Evolutionary conservation across 345 rosid genomes (phyloP).

Genomic region (Rubroshorea leprosula): DNA sequence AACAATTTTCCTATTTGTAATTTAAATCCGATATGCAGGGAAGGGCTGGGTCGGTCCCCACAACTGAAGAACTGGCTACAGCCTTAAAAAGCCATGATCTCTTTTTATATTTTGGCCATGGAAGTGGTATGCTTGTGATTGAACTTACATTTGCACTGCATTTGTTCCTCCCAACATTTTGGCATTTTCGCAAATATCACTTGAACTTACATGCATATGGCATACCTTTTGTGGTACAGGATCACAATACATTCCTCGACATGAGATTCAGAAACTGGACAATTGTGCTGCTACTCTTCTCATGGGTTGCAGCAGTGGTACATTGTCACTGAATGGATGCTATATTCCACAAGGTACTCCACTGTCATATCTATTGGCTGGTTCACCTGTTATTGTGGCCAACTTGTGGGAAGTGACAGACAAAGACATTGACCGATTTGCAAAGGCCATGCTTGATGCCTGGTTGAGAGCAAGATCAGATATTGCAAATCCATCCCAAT

Average conservation of each 20-base stretch:
- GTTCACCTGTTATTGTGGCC: conserved; percentile 76
- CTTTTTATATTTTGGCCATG: conserved; percentile 87
- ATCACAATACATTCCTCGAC: conserved; percentile 58
- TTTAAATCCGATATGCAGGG: conserved; percentile 40
- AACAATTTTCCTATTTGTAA: not conserved
- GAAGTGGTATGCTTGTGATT: conserved; percentile 60
- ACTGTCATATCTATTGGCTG: conserved; percentile 64
- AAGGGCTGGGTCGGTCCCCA: conserved; percentile 73
- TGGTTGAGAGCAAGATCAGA: conserved; percentile 70
- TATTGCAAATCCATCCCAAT: conserved; percentile 30
- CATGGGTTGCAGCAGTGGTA: conserved; percentile 97
- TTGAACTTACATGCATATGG: no score
- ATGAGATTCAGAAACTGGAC: conserved; percentile 65
- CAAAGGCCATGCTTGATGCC: conserved; percentile 67
- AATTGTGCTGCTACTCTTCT: conserved; percentile 75
- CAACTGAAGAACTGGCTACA: conserved; percentile 53
- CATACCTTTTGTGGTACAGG: conserved; percentile 35
- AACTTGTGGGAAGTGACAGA: conserved; percentile 97
- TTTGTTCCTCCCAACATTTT: not conserved
- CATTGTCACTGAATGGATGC: conserved; percentile 58
- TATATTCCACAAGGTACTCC: conserved; percentile 75
- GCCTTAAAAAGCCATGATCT: conserved; percentile 83
- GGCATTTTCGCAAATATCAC: not conserved
- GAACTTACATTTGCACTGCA: not conserved
- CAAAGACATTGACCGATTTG: conserved; percentile 85